Percentiles rank a stretch among this genome's conserved stretches.
These are phyloP conservation scores for Mycogone perniciosa DNA, from an alignment of 2,329 filamentous ascomycete species.

Conservation along the genomic window DNA sequence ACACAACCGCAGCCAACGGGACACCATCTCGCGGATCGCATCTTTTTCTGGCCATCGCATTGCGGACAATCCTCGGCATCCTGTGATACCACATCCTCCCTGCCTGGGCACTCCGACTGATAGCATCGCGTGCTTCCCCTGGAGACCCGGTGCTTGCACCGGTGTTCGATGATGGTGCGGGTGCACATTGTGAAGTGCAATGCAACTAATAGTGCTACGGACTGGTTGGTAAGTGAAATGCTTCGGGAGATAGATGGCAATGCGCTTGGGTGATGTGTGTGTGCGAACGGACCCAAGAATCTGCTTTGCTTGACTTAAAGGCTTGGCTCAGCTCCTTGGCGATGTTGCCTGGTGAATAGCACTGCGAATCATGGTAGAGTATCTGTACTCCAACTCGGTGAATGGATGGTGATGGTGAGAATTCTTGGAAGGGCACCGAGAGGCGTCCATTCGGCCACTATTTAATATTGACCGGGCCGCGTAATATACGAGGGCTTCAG, in stretches of 20 bases:
- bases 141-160: constrained; percentile 30
- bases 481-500: constrained; percentile 6
- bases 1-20: constrained; percentile 27
- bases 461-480: constrained; percentile 4
- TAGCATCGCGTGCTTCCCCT: constrained; percentile 32
- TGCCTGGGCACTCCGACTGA: constrained; percentile 24
- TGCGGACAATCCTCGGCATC: constrained; percentile 29
- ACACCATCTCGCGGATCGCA: constrained; percentile 32
- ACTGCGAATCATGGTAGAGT: neutral
- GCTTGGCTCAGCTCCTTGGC: neutral
- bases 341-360: constrained; percentile 3
- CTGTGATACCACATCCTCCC: constrained; percentile 25
- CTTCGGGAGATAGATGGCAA: neutral
- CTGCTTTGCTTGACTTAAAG: neutral
- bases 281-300: neutral
- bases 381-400: too few relatives aligned
- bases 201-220: neutral
- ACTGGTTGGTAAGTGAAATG: neutral
- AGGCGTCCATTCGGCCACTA: constrained; percentile 5
- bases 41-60: constrained; percentile 26
- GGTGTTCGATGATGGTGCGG: constrained; percentile 28
- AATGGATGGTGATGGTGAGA: too few relatives aligned
- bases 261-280: too few relatives aligned
- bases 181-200: constrained; percentile 26
- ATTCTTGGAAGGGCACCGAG: too few relatives aligned